Percentiles rank a stretch among this genome's conserved stretches.
phyloP scores from a whole-genome alignment of 257 asterid species.

The Plantago major region DNA sequence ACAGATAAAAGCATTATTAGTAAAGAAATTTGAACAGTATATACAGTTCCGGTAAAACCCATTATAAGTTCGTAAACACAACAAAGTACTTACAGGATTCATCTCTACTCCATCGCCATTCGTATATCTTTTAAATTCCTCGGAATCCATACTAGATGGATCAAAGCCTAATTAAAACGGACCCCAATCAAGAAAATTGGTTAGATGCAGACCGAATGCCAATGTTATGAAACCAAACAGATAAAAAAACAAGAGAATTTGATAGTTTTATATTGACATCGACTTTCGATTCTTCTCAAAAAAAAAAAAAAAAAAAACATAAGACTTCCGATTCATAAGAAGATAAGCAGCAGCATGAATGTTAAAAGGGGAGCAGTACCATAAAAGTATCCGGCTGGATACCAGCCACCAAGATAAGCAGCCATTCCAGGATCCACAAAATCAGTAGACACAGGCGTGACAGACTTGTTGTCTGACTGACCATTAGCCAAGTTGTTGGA shows the following conservation, averaged over 20 bases:
- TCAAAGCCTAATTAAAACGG: constrained; percentile 26
- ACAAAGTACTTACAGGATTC: constrained; percentile 31
- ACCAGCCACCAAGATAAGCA: constrained; percentile 37
- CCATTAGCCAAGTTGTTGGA: constrained; percentile 30
- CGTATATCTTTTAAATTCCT: constrained; percentile 38
- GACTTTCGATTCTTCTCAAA: too few relatives aligned
- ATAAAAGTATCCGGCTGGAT: constrained; percentile 39
- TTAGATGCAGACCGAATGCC: too few relatives aligned
- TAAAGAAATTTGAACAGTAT: background rate
- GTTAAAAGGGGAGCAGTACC: background rate
- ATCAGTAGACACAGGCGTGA: constrained; percentile 44
- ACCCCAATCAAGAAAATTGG: background rate
- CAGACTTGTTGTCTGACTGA: constrained; percentile 33
- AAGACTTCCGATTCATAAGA: too few relatives aligned
- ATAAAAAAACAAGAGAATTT: background rate
- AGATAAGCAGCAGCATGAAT: too few relatives aligned
- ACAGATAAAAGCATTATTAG: background rate
- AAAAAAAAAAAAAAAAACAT: too few relatives aligned
- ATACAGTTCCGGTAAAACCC: background rate
- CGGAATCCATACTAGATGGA: constrained; percentile 41
- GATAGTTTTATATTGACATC: too few relatives aligned
- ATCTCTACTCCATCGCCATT: constrained; percentile 46
- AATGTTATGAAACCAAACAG: background rate
- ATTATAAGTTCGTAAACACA: too few relatives aligned
- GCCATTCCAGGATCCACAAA: constrained; percentile 42